These are phyloP conservation scores for Penicillium hordei DNA, from an alignment of 2,329 filamentous ascomycete species.

Conservation along the genomic window DNA sequence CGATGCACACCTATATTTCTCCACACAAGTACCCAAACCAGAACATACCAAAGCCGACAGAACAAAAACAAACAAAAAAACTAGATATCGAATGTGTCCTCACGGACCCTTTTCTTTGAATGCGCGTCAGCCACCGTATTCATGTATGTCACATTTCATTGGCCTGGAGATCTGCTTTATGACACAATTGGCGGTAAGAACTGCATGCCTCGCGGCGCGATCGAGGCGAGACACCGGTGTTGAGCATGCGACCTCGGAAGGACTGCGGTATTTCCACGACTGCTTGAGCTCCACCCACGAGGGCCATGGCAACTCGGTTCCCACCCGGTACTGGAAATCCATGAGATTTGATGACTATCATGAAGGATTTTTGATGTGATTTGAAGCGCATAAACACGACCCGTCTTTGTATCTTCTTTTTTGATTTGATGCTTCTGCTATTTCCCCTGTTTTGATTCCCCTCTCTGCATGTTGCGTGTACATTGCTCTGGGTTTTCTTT, in stretches of 20 bases:
- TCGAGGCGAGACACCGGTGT: slow-evolving; percentile 6
- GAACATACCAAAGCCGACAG: slow-evolving; percentile 4
- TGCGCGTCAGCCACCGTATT: not conserved
- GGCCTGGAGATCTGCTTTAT: slow-evolving; percentile 17
- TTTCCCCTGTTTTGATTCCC: slow-evolving; percentile 31
- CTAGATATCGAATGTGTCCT: slow-evolving; percentile 36
- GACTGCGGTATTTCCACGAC: slow-evolving; percentile 28
- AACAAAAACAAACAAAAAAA: slow-evolving; percentile 19
- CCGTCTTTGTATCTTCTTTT: slow-evolving; percentile 15
- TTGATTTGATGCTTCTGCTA: slow-evolving; percentile 20
- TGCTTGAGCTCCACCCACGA: slow-evolving; percentile 17
- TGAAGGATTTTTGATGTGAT: slow-evolving; percentile 20
- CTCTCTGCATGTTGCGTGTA: slow-evolving; percentile 28
- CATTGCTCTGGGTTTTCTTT: slow-evolving; percentile 17
- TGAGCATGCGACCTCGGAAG: slow-evolving; percentile 14
- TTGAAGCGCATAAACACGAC: slow-evolving; percentile 20
- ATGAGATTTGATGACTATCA: slow-evolving; percentile 18
- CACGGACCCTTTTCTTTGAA: slow-evolving; percentile 29
- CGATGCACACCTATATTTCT: slow-evolving; percentile 7
- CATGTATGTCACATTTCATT: slow-evolving; percentile 13
- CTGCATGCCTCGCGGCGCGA: slow-evolving; percentile 28
- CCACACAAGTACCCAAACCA: not conserved
- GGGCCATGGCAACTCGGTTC: slow-evolving; percentile 7
- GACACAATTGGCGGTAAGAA: slow-evolving; percentile 25
- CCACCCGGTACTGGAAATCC: not conserved